Base-by-base conservation (phyloP, 148 eudicot genomes). In the Fagopyrum esculentum region DNA sequence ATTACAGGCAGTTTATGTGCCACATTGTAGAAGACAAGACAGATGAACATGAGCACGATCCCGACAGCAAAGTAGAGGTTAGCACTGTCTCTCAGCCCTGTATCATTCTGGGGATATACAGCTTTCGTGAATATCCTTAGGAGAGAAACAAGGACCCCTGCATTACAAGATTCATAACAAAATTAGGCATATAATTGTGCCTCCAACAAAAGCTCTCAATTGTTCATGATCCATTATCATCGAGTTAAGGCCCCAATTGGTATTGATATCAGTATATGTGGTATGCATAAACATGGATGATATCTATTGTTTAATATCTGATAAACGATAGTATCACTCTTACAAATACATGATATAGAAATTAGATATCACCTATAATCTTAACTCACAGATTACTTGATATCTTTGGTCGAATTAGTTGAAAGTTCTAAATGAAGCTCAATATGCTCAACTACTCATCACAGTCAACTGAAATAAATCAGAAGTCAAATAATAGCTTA, bases 111-210 rank as follows among this genome's bases (percentile, higher is more conserved):
- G 6, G 99, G 82, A 80, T 86, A 96, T 46, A 90, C 85, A 15
- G 97, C 90, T 83, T 96, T 96, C 50, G 98, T 90, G 17, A 96
- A 82, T 73, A 96, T 85, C 71, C 99, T 78, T 74, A 96, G 78
- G 22, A 87, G 70, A 2, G 99, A 96, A 56, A 92, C 94, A 2
- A 96, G 89, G 71, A 92, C 98, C 30, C 99, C 99, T 96, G 90
- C 83, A 82, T 55, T 12, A 44, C 15, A 17, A 9, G 74, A 13
- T 71, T 46, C 55, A 8, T 10, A 26, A 59, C 7, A 22, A 44
- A 61, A 61, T 29, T 15, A 29, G 3, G 44, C 68, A 61, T 29
- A 26, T 29, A 9, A 29, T 59, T 5, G 16, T n/a, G 61, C 29
- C 26, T n/a, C 61, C 29, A 56, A 56, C 4, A 56, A 16, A 56